These are phyloP conservation scores for Phytophthora sojae DNA, from an alignment of 352 stramenopile species.

Conservation along the genomic window DNA sequence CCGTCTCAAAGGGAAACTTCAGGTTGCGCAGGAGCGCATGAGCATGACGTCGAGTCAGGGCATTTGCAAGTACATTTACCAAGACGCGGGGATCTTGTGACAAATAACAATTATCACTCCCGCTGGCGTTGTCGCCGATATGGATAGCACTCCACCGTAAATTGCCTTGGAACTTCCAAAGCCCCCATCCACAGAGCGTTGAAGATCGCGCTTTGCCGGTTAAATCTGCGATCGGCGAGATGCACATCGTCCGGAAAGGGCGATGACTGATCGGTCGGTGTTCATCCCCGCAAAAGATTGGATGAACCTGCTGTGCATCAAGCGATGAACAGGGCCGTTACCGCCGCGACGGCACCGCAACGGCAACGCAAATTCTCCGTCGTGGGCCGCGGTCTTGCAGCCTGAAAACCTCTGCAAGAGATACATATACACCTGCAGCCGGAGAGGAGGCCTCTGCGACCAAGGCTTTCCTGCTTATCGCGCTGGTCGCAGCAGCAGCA, in stretches of 20 bases:
- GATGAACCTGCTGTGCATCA: conserved; percentile 13
- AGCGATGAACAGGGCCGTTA: background rate
- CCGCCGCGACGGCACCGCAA: no score
- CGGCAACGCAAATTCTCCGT: background rate
- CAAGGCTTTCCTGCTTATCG: background rate
- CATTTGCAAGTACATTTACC: background rate
- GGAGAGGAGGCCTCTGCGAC: background rate
- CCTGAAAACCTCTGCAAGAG: background rate
- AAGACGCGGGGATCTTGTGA: no score
- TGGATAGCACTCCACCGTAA: background rate
- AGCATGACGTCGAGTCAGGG: background rate
- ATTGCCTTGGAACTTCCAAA: no score
- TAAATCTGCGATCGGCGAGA: background rate
- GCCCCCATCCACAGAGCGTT: background rate
- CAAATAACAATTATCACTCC: background rate
- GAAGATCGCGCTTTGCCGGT: background rate
- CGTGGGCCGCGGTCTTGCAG: no score
- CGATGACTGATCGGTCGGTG: conserved; percentile 6
- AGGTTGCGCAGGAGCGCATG: background rate
- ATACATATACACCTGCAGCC: background rate
- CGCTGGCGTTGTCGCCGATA: background rate
- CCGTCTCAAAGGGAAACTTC: background rate
- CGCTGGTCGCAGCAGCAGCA: background rate
- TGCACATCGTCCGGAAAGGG: background rate
- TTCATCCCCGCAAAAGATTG: conserved; percentile 13